These are phyloP conservation scores for Hypoxylon sp. DNA, from an alignment of 2,329 filamentous ascomycete genomes.

Conservation along the genomic window DNA sequence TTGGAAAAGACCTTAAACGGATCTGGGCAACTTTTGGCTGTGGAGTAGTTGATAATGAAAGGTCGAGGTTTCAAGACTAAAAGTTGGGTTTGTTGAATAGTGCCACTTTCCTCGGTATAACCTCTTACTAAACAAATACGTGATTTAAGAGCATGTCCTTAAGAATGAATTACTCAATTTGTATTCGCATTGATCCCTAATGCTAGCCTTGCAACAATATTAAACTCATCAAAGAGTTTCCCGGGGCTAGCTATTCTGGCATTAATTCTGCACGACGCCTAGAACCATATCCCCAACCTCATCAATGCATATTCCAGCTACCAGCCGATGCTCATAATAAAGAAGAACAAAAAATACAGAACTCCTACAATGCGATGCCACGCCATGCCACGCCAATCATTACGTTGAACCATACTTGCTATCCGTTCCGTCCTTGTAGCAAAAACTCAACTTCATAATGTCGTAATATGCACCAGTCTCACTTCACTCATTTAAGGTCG, in stretches of 20 bases:
- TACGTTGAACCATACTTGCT: not conserved
- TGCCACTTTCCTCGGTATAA: not conserved
- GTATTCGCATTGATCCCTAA: not conserved
- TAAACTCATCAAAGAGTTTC: not conserved
- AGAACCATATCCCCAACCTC: constrained; percentile 1
- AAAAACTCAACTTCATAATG: not conserved
- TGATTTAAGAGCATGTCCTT: not conserved
- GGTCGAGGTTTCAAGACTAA: not conserved
- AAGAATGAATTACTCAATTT: not conserved
- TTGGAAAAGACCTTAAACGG: not conserved
- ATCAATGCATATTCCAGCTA: not conserved
- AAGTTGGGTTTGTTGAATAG: not conserved
- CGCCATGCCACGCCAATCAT: not conserved
- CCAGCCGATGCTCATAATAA: not conserved
- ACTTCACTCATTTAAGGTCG: constrained; percentile 46
- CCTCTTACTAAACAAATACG: not conserved
- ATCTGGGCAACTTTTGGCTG: not conserved
- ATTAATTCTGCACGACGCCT: not conserved
- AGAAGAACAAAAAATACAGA: not conserved
- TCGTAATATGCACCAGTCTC: not conserved
- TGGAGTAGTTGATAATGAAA: not conserved
- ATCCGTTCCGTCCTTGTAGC: constrained; percentile 8
- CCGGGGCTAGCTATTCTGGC: not conserved
- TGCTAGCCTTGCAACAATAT: not conserved
- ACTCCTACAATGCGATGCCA: constrained; percentile 27